These are phyloP conservation scores for Cryptomeria japonica DNA, from an alignment of 75 land plant genomes.

Conservation along the genomic window DNA sequence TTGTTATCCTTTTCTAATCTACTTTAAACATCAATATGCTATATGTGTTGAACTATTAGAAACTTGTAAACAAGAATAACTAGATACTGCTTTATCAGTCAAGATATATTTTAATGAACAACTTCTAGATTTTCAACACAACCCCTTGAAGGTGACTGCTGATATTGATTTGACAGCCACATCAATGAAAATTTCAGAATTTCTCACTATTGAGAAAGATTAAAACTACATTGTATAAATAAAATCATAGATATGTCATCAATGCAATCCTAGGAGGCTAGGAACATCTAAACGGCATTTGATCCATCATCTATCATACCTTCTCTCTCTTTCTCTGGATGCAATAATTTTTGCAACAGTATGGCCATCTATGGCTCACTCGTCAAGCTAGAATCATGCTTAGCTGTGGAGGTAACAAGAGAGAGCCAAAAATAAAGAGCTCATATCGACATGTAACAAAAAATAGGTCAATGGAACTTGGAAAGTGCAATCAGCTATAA, in stretches of 20 bases:
- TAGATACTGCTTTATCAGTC: neutral
- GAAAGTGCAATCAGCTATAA: neutral
- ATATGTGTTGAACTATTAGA: neutral
- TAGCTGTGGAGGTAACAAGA: too few species aligned
- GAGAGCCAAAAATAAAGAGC: too few species aligned
- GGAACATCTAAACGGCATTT: neutral
- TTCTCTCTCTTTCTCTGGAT: neutral
- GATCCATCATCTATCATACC: neutral
- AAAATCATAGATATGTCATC: neutral
- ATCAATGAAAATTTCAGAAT: too few species aligned
- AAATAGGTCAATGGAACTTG: neutral
- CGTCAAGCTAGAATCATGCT: too few species aligned
- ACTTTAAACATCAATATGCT: neutral
- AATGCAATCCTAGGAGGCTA: neutral
- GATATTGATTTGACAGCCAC: too few species aligned
- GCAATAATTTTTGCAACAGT: too few species aligned
- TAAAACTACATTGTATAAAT: neutral
- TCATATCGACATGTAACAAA: too few species aligned
- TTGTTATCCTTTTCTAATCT: neutral
- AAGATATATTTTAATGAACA: too few species aligned
- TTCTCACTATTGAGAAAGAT: neutral
- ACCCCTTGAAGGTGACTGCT: too few species aligned
- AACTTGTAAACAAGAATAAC: neutral
- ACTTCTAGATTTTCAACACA: neutral
- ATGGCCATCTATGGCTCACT: too few species aligned